Percentiles rank a stretch among this genome's conserved stretches.
Conservation (phyloP, 2,329 filamentous ascomycete genomes). For the Aspergillus aculeatus region DNA sequence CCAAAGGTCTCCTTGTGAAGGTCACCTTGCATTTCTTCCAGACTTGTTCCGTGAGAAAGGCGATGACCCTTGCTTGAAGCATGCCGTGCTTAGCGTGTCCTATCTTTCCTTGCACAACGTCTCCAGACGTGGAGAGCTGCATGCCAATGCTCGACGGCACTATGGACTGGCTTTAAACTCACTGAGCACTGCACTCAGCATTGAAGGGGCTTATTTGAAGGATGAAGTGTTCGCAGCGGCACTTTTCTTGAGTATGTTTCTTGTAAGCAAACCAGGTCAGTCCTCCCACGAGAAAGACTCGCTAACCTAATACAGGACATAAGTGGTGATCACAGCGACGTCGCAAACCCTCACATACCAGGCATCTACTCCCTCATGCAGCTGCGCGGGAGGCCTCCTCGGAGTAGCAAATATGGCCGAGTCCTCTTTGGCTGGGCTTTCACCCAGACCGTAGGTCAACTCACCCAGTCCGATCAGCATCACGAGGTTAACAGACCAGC, state of each 20-base stretch:
- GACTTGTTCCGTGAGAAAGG: neutral
- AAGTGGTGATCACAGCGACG: neutral
- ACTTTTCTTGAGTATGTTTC: constrained; percentile 5
- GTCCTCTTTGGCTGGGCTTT: constrained; percentile 1
- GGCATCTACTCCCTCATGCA: constrained; percentile 2
- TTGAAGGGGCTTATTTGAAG: neutral
- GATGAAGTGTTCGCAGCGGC: constrained; percentile 2
- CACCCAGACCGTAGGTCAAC: neutral
- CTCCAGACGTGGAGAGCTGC: neutral
- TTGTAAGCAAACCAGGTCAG: neutral
- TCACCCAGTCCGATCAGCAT: neutral
- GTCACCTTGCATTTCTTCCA: constrained; percentile 1
- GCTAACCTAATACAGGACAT: neutral
- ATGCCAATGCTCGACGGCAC: neutral
- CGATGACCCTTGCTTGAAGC: neutral
- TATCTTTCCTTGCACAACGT: constrained; percentile 1
- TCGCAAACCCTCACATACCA: neutral
- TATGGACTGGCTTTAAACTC: constrained; percentile 1
- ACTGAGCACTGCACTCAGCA: neutral
- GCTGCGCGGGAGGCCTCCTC: neutral
- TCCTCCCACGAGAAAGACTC: neutral
- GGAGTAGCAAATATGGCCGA: constrained; percentile 3
- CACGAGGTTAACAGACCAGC: neutral
- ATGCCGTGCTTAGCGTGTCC: constrained; percentile 1
- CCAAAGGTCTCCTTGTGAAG: constrained; percentile 1